phyloP scores from a whole-genome alignment of 371 early-diverging fungal genomes.

The Mortierella sp. region DNA sequence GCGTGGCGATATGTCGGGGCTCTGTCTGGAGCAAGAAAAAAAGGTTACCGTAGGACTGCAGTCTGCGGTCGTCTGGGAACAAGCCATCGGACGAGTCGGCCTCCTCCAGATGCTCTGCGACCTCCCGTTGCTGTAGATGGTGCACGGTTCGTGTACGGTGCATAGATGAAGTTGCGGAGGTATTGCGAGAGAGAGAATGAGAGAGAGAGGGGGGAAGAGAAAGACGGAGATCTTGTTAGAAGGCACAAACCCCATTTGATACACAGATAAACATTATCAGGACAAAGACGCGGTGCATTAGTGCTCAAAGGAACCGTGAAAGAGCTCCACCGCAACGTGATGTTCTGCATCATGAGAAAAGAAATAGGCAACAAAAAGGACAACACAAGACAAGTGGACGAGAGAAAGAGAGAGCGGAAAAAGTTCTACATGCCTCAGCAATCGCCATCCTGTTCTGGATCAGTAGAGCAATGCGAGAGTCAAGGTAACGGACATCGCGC shows the following conservation, averaged over 20 bases:
- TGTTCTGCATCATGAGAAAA: no score
- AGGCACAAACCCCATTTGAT: no score
- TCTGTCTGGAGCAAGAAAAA: conserved; percentile 94
- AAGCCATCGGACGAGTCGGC: conserved; percentile 75
- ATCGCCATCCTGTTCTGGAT: conserved; percentile 95
- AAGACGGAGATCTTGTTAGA: no score
- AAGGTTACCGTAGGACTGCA: conserved; percentile 93
- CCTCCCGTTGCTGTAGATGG: conserved; percentile 75
- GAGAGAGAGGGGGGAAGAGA: not conserved
- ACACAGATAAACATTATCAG: no score
- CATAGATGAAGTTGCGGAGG: not conserved
- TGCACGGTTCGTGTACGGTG: not conserved
- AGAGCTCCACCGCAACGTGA: no score
- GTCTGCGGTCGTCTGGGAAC: conserved; percentile 85
- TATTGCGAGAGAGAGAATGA: not conserved
- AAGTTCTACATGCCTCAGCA: conserved; percentile 74
- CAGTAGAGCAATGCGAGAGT: conserved; percentile 92
- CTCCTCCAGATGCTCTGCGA: conserved; percentile 81
- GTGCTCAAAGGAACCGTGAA: no score
- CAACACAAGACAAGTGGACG: no score
- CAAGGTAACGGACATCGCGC: conserved; percentile 93
- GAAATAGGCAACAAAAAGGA: no score
- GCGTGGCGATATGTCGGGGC: conserved; percentile 90
- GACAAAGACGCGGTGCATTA: no score
- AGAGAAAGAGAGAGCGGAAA: not conserved